phyloP scores from a whole-genome alignment of 139 green algal species.

The Eudorina sp. region DNA sequence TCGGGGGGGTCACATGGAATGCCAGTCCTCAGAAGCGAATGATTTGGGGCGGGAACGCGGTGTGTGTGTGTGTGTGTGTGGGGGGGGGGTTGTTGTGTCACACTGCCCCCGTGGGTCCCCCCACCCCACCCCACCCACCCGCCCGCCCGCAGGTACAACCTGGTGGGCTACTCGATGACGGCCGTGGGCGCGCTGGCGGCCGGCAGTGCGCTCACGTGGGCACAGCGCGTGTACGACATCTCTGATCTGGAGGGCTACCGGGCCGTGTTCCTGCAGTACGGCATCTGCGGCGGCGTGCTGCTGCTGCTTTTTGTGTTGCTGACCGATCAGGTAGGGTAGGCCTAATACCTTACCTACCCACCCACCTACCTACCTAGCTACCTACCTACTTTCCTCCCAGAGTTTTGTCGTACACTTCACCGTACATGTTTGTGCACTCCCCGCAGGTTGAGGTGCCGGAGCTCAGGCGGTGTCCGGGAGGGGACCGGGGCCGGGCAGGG shows the following conservation, averaged over 20 bases:
- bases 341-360: background rate
- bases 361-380: background rate
- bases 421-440: too few relatives aligned
- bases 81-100: too few relatives aligned
- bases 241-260: slow-evolving; percentile 8
- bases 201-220: background rate
- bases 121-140: too few relatives aligned
- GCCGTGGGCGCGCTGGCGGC: slow-evolving; percentile 6
- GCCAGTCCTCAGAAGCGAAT: too few relatives aligned
- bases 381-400: too few relatives aligned
- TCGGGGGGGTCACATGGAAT: too few relatives aligned
- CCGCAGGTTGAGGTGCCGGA: background rate
- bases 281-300: background rate
- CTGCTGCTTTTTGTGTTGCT: slow-evolving; percentile 20
- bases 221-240: background rate
- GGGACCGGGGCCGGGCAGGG: too few relatives aligned
- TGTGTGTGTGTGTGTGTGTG: too few relatives aligned
- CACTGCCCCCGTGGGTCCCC: too few relatives aligned
- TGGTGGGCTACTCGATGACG: slow-evolving; percentile 24
- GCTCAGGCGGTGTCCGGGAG: too few relatives aligned
- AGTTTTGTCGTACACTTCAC: too few relatives aligned
- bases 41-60: too few relatives aligned
- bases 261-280: slow-evolving; percentile 24
- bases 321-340: background rate
- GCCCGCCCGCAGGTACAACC: slow-evolving; percentile 17